phyloP scores from a whole-genome alignment of 768 basidiomycete species.

The Suillus alpinus region DNA sequence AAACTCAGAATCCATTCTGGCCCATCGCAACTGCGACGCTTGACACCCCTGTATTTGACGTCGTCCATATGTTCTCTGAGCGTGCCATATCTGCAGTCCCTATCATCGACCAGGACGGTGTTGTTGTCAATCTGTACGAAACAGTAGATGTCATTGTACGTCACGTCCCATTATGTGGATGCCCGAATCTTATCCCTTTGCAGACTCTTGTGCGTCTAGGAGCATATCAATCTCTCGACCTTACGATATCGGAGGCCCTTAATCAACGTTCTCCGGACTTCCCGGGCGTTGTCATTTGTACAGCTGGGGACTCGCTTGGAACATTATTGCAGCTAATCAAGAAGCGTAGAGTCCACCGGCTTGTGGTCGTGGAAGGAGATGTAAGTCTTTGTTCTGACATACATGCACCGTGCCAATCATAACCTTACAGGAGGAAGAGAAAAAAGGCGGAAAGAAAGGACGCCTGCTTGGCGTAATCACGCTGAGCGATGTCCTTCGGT shows the following conservation, averaged over 20 bases:
- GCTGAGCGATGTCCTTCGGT: slow-evolving; percentile 83
- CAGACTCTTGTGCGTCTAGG: slow-evolving; percentile 94
- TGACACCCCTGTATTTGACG: slow-evolving; percentile 91
- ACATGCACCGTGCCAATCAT: neutral
- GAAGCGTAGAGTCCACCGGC: slow-evolving; percentile 88
- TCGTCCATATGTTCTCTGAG: slow-evolving; percentile 98
- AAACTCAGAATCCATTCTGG: slow-evolving; percentile 68
- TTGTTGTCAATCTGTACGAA: slow-evolving; percentile 95
- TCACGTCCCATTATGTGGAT: slow-evolving; percentile 2
- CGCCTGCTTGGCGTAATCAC: slow-evolving; percentile 84
- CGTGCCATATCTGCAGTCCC: slow-evolving; percentile 95
- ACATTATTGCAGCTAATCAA: slow-evolving; percentile 90
- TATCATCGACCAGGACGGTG: slow-evolving; percentile 87
- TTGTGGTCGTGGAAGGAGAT: slow-evolving; percentile 94
- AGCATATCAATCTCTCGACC: slow-evolving; percentile 92
- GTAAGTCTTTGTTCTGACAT: slow-evolving; percentile 35
- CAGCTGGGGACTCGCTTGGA: slow-evolving; percentile 86
- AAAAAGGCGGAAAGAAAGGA: slow-evolving; percentile 76
- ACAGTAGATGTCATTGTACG: slow-evolving; percentile 96
- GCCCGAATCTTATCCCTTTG: slow-evolving; percentile 4
- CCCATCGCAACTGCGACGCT: slow-evolving; percentile 92
- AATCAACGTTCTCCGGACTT: slow-evolving; percentile 92
- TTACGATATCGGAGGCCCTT: slow-evolving; percentile 90
- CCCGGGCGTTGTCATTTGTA: slow-evolving; percentile 95
- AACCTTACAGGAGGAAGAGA: slow-evolving; percentile 67